These are phyloP conservation scores for Omphalotus guepiniiformis DNA, from an alignment of 768 basidiomycete genomes.

Conservation along the genomic window DNA sequence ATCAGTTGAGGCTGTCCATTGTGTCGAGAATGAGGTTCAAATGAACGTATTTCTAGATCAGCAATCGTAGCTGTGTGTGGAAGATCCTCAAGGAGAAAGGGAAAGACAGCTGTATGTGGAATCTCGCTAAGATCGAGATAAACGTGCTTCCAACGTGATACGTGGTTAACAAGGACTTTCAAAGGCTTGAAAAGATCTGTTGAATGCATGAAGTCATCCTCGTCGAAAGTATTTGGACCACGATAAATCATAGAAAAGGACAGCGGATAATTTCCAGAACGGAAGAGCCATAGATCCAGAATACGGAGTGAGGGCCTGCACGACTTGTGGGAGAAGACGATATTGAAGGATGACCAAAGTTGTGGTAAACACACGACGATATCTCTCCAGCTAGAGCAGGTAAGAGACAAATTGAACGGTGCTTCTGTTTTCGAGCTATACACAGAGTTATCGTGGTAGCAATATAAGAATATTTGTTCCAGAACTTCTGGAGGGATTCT, in stretches of 20 bases:
- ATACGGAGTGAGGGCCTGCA: conserved; percentile 1
- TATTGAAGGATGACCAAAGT: not conserved
- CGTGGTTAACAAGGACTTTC: not conserved
- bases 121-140: conserved; percentile 5
- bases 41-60: conserved; percentile 3
- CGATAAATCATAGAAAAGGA: conserved; percentile 7
- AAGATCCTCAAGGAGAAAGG: not conserved
- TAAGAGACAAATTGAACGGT: conserved; percentile 3
- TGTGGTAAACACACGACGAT: not conserved
- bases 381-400: conserved; percentile 1
- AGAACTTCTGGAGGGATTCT: conserved; percentile 2
- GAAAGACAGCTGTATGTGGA: not conserved
- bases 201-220: not conserved
- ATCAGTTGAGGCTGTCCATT: not conserved
- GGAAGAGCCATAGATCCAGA: conserved; percentile 2
- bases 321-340: not conserved
- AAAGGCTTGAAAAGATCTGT: not conserved
- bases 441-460: conserved; percentile 6
- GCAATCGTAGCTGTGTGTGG: not conserved
- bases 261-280: not conserved
- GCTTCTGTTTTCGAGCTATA: not conserved
- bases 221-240: not conserved
- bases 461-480: not conserved
- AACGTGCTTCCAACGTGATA: conserved; percentile 1
- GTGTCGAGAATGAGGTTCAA: not conserved